Evolutionary conservation across 2,329 filamentous ascomycete genomes (phyloP).

Genomic region (Neonectria hederae): DNA sequence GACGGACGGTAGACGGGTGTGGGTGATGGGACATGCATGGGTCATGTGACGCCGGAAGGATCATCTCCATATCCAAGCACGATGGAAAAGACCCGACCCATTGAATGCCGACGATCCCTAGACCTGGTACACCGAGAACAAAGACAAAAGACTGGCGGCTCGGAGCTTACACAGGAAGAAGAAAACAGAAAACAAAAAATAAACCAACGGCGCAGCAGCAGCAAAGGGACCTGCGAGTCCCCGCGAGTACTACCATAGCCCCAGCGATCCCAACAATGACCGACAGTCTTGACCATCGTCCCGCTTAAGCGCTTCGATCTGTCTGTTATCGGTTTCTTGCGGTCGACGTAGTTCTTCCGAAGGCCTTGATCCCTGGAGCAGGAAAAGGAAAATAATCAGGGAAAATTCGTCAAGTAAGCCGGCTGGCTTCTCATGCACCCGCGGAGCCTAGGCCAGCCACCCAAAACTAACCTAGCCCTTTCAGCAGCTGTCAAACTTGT

Average conservation of each 20-base stretch:
- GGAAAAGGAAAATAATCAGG: neutral
- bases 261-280: constrained; percentile 1
- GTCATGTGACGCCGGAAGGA: constrained; percentile 2
- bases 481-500: constrained; percentile 27
- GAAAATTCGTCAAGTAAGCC: neutral
- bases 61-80: neutral
- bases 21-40: neutral
- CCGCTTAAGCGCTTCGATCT: neutral
- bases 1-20: neutral
- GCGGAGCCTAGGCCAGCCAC: constrained; percentile 6
- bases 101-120: neutral
- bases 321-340: neutral
- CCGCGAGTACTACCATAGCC: neutral
- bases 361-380: constrained; percentile 13
- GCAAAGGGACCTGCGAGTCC: neutral
- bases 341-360: neutral
- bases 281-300: neutral
- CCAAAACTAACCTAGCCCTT: constrained; percentile 7
- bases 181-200: neutral
- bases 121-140: neutral
- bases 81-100: neutral
- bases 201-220: neutral
- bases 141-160: neutral
- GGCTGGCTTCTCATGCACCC: constrained; percentile 4
- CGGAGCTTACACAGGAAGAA: neutral